Evolutionary conservation across 2,329 filamentous ascomycete genomes (phyloP).

Genomic region (Akanthomyces muscarius): DNA sequence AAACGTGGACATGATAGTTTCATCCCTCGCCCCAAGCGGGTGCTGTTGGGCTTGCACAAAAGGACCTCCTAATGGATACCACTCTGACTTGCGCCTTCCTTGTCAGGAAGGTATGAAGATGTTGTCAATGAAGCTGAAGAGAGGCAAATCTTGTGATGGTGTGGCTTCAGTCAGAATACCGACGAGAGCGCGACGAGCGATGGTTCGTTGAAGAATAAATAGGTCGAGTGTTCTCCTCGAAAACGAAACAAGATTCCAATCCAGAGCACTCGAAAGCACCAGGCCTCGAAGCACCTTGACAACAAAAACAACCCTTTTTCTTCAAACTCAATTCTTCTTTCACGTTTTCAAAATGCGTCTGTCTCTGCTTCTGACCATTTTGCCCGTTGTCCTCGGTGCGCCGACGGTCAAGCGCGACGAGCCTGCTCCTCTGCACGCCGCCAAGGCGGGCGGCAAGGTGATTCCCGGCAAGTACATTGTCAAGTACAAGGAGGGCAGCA

Average conservation of each 20-base stretch:
- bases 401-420: constrained; percentile 23
- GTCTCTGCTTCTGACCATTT: constrained; percentile 23
- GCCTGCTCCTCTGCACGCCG: constrained; percentile 26
- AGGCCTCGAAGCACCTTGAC: neutral
- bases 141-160: neutral
- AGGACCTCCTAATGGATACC: neutral
- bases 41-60: neutral
- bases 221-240: neutral
- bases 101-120: constrained; percentile 3
- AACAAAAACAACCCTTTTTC: neutral
- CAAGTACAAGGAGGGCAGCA: constrained; percentile 26
- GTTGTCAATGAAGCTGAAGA: neutral
- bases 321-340: no score
- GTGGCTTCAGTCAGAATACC: neutral
- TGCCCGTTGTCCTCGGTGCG: constrained; percentile 24
- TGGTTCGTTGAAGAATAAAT: neutral
- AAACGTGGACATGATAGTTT: neutral
- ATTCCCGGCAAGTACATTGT: constrained; percentile 30
- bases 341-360: constrained; percentile 22
- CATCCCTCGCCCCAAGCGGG: neutral
- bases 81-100: constrained; percentile 2
- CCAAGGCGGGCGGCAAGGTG: constrained; percentile 18
- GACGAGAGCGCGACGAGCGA: neutral
- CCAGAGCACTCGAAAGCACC: neutral
- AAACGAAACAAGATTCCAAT: neutral